A percentile compares a stretch with the other conserved stretches of the same genome.
These are phyloP conservation scores for Penicillium paradoxum DNA, from an alignment of 495 filamentous ascomycete genomes.

Conservation along the genomic window DNA sequence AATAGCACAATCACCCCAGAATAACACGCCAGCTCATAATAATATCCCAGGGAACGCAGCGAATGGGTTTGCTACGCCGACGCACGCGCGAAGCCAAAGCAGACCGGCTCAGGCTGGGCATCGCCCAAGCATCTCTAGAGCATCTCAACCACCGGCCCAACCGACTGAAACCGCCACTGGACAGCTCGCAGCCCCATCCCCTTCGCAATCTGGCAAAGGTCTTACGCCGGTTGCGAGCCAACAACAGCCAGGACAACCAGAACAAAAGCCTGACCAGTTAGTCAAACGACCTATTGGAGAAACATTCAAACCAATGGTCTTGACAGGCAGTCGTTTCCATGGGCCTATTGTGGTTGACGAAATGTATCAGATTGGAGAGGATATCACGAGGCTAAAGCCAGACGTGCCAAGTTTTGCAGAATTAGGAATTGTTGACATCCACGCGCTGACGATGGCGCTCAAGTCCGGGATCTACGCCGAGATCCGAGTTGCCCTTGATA, in stretches of 20 bases:
- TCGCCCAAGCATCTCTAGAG: slow-evolving; percentile 33
- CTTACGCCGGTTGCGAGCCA: slow-evolving; percentile 39
- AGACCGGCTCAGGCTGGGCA: slow-evolving; percentile 37
- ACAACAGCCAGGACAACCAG: slow-evolving; percentile 30
- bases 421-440: slow-evolving; percentile 81
- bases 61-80: slow-evolving; percentile 44
- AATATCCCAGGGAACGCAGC: slow-evolving; percentile 29
- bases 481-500: slow-evolving; percentile 81
- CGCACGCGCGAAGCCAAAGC: slow-evolving; percentile 35
- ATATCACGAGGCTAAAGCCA: slow-evolving; percentile 60
- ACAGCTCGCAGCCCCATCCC: slow-evolving; percentile 32
- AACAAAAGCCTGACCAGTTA: slow-evolving; percentile 45
- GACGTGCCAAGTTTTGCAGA: slow-evolving; percentile 71
- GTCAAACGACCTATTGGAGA: slow-evolving; percentile 42
- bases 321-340: slow-evolving; percentile 49
- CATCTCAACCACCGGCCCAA: slow-evolving; percentile 33
- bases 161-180: slow-evolving; percentile 27
- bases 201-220: slow-evolving; percentile 34
- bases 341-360: slow-evolving; percentile 62
- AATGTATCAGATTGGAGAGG: slow-evolving; percentile 55
- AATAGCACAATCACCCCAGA: slow-evolving; percentile 35
- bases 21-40: slow-evolving; percentile 26
- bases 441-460: slow-evolving; percentile 87
- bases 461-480: slow-evolving; percentile 87
- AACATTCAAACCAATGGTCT: slow-evolving; percentile 54